Evolutionary conservation across 495 filamentous ascomycete species (phyloP).

Genomic region (Hypoxylon subgilvum): DNA sequence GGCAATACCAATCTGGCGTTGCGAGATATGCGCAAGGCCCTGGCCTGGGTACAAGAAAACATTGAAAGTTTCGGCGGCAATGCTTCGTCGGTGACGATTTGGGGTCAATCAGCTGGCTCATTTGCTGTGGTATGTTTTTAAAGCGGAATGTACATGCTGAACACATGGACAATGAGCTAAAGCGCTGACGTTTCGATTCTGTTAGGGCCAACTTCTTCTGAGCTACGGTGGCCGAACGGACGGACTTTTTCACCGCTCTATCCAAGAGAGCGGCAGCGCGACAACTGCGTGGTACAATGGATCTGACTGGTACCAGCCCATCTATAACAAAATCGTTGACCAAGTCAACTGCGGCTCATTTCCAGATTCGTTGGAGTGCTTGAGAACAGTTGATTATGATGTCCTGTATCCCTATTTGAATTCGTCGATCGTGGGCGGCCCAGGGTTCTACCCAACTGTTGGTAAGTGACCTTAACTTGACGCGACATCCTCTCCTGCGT

Average conservation of each 20-base stretch:
- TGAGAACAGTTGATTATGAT: conserved; percentile 46
- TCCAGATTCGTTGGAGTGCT: conserved; percentile 49
- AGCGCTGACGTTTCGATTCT: not conserved
- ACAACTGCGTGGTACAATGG: conserved; percentile 44
- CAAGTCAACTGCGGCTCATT: conserved; percentile 47
- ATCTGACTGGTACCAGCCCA: conserved; percentile 45
- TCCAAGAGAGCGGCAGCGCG: conserved; percentile 55
- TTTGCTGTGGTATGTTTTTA: conserved; percentile 42
- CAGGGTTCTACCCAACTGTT: conserved; percentile 52
- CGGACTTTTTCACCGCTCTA: conserved; percentile 58
- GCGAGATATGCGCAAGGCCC: conserved; percentile 60
- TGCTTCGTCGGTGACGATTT: conserved; percentile 49
- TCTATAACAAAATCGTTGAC: conserved; percentile 52
- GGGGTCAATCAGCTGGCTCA: conserved; percentile 47
- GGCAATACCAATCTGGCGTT: conserved; percentile 49
- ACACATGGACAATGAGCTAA: not conserved
- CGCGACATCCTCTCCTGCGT: not conserved
- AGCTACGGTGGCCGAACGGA: conserved; percentile 51
- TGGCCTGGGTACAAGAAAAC: conserved; percentile 65
- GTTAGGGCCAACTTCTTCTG: conserved; percentile 42
- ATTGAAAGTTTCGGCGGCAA: conserved; percentile 64
- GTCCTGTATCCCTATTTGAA: conserved; percentile 38
- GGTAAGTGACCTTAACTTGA: conserved; percentile 19
- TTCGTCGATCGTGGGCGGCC: conserved; percentile 16
- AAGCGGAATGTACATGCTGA: no score